phyloP scores from a whole-genome alignment of 768 basidiomycete species.

The Boletus edulis region DNA sequence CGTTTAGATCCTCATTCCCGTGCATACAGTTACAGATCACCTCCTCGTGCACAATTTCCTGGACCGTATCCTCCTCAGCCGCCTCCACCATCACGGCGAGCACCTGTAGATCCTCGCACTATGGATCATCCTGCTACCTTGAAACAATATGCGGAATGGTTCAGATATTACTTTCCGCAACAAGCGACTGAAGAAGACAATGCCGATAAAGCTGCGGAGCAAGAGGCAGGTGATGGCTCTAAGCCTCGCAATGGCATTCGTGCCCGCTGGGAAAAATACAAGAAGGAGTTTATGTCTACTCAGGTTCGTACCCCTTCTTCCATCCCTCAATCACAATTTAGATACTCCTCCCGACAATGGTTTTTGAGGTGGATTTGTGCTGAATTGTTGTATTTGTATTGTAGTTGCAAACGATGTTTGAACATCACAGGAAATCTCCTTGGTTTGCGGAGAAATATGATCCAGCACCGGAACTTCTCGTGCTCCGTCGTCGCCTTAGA shows the following conservation, averaged over 20 bases:
- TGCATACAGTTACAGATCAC: constrained; percentile 59
- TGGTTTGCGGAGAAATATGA: constrained; percentile 99
- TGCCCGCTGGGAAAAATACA: constrained; percentile 88
- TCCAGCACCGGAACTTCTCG: constrained; percentile 64
- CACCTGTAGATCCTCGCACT: constrained; percentile 76
- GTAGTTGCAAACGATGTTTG: constrained; percentile 94
- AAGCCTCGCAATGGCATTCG: constrained; percentile 85
- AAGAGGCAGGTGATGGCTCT: constrained; percentile 76
- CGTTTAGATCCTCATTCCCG: constrained; percentile 63
- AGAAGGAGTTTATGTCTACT: constrained; percentile 81
- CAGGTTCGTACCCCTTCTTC: constrained; percentile 65
- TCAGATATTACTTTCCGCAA: constrained; percentile 70
- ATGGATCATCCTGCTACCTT: constrained; percentile 79
- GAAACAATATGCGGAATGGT: constrained; percentile 89
- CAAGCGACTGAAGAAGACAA: constrained; percentile 81
- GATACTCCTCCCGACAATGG: constrained; percentile 12
- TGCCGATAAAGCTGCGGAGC: constrained; percentile 80
- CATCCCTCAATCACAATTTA: constrained; percentile 4
- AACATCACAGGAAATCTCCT: constrained; percentile 91
- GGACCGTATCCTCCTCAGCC: constrained; percentile 38
- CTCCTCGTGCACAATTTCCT: constrained; percentile 54
- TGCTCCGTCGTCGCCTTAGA: constrained; percentile 73
- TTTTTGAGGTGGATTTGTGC: constrained; percentile 13
- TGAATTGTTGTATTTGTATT: constrained; percentile 38
- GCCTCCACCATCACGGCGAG: constrained; percentile 51